These are phyloP conservation scores for Coix lacrymajobi DNA, from an alignment of 176 grass and related monocot species.

Conservation along the genomic window DNA sequence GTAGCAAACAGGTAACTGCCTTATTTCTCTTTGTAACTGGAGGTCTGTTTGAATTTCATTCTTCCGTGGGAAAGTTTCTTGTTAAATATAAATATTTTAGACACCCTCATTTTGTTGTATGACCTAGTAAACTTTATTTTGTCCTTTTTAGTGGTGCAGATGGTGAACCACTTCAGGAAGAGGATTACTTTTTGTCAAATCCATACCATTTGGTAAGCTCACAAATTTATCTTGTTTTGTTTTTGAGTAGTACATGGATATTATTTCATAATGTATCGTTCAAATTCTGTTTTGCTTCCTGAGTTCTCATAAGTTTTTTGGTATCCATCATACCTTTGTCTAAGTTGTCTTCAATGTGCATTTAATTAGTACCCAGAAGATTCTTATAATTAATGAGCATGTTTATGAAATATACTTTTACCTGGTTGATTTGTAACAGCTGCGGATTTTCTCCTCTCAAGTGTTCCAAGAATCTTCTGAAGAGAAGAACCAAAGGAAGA, in stretches of 20 bases:
- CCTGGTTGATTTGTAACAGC: slow-evolving; percentile 42
- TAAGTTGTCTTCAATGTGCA: slow-evolving; percentile 12
- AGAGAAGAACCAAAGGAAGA: slow-evolving; percentile 68
- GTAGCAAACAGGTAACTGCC: slow-evolving; percentile 79
- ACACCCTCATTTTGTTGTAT: slow-evolving; percentile 5
- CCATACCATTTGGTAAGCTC: slow-evolving; percentile 94
- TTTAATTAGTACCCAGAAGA: not conserved
- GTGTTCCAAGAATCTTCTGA: slow-evolving; percentile 86
- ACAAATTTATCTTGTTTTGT: slow-evolving; percentile 12
- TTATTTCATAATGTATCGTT: not conserved
- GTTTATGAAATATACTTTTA: slow-evolving; percentile 4
- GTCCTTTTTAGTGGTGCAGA: slow-evolving; percentile 50
- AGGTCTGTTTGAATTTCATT: not conserved
- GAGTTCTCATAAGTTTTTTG: not conserved
- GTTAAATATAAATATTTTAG: not conserved
- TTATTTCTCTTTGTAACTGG: slow-evolving; percentile 9
- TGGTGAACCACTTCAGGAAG: slow-evolving; percentile 77
- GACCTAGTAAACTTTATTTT: slow-evolving; percentile 34
- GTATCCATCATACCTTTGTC: not conserved
- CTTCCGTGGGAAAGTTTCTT: not conserved
- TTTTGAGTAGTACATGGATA: not conserved
- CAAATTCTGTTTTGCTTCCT: slow-evolving; percentile 2
- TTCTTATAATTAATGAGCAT: not conserved
- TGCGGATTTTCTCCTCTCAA: slow-evolving; percentile 92
- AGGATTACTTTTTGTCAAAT: slow-evolving; percentile 95